Conservation (phyloP, 306 rosid genomes). For the Heteromeles arbutifolia region DNA sequence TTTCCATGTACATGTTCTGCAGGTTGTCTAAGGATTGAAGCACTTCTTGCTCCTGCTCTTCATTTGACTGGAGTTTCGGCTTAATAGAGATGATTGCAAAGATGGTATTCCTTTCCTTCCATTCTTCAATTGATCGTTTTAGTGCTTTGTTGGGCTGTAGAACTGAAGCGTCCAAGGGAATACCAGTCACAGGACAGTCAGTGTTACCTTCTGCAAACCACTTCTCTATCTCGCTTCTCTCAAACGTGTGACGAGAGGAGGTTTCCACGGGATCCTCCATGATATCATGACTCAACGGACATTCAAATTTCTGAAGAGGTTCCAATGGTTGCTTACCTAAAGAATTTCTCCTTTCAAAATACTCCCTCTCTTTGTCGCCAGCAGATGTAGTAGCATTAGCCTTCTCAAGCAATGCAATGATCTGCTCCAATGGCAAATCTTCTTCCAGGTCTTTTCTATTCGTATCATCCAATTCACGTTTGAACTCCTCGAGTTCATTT, state of each 20-base stretch:
- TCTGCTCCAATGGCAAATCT: slow-evolving; percentile 42
- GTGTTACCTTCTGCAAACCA: slow-evolving; percentile 57
- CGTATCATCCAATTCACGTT: slow-evolving; percentile 33
- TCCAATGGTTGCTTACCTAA: slow-evolving; percentile 39
- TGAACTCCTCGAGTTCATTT: slow-evolving; percentile 41
- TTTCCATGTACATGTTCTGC: slow-evolving; percentile 40
- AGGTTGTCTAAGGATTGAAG: slow-evolving; percentile 31
- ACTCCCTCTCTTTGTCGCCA: slow-evolving; percentile 35
- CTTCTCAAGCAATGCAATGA: slow-evolving; percentile 35
- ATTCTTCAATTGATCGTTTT: slow-evolving; percentile 57
- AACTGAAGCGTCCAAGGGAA: slow-evolving; percentile 38
- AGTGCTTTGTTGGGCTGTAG: slow-evolving; percentile 60
- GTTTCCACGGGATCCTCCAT: slow-evolving; percentile 82
- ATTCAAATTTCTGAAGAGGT: slow-evolving; percentile 46
- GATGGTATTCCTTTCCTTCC: slow-evolving; percentile 60
- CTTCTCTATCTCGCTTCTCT: slow-evolving; percentile 57
- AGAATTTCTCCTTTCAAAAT: slow-evolving; percentile 37
- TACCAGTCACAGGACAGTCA: slow-evolving; percentile 49
- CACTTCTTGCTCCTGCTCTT: slow-evolving; percentile 36
- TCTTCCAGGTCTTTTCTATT: slow-evolving; percentile 33
- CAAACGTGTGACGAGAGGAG: slow-evolving; percentile 54
- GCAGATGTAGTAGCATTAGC: slow-evolving; percentile 32
- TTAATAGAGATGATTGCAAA: slow-evolving; percentile 41
- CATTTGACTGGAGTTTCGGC: slow-evolving; percentile 35
- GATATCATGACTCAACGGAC: slow-evolving; percentile 41